Evolutionary conservation across 2,329 filamentous ascomycete genomes (phyloP).

Genomic region (Fusarium circinatum): DNA sequence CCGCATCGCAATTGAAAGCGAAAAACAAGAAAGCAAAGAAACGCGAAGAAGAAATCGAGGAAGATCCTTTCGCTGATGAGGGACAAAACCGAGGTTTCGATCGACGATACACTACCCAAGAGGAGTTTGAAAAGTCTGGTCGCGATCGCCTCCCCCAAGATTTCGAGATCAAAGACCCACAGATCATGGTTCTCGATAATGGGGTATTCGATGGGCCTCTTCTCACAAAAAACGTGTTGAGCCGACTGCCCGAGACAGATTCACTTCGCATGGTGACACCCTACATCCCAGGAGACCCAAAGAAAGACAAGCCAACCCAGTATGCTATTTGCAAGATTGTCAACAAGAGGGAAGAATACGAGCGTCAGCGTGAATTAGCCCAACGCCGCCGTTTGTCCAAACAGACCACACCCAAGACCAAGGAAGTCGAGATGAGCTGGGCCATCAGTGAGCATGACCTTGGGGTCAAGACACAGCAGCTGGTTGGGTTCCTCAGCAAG

Average conservation of each 20-base stretch:
- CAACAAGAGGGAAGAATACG: conserved; percentile 63
- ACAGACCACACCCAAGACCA: conserved; percentile 59
- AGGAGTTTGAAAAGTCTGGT: conserved; percentile 48
- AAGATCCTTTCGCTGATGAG: conserved; percentile 16
- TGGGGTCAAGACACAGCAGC: conserved; percentile 72
- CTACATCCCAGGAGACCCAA: conserved; percentile 48
- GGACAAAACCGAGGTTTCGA: conserved; percentile 41
- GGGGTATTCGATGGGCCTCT: conserved; percentile 54
- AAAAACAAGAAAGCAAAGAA: background rate
- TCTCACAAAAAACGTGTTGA: conserved; percentile 54
- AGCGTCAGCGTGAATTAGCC: conserved; percentile 54
- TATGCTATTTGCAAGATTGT: conserved; percentile 77
- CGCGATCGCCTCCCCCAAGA: conserved; percentile 55
- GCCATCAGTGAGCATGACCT: conserved; percentile 82
- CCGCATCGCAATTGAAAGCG: conserved; percentile 16
- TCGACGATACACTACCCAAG: conserved; percentile 50
- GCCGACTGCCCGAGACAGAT: conserved; percentile 47
- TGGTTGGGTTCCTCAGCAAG: conserved; percentile 76
- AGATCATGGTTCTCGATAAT: conserved; percentile 55
- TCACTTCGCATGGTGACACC: conserved; percentile 56
- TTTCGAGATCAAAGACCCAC: conserved; percentile 56
- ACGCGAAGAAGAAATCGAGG: background rate
- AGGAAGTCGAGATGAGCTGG: conserved; percentile 93
- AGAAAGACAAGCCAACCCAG: conserved; percentile 32
- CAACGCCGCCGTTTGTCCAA: conserved; percentile 57